phyloP scores from a whole-genome alignment of 768 basidiomycete species.

The Pisolithus marmoratus region DNA sequence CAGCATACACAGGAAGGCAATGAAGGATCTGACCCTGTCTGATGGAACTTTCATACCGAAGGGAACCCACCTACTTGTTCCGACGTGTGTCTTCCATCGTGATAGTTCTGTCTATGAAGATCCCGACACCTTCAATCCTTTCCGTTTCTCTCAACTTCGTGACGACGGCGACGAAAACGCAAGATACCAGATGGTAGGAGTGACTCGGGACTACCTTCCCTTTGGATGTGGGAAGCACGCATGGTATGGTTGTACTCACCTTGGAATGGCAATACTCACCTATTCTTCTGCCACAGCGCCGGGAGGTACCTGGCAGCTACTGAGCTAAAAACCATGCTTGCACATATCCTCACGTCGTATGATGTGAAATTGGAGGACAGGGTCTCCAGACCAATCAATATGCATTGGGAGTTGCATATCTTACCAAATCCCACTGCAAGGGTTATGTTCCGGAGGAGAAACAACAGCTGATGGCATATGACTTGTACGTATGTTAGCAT shows the following conservation, averaged over 20 bases:
- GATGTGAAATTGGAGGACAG: conserved; percentile 9
- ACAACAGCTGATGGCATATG: neutral
- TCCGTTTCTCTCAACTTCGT: conserved; percentile 39
- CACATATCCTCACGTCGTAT: conserved; percentile 21
- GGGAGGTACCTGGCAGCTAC: conserved; percentile 38
- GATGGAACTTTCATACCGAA: conserved; percentile 34
- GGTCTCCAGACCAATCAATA: neutral
- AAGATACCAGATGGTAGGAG: conserved; percentile 32
- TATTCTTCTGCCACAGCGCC: conserved; percentile 19
- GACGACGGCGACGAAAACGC: conserved; percentile 25
- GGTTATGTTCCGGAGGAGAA: conserved; percentile 12
- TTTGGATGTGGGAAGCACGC: conserved; percentile 33
- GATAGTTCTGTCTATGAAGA: conserved; percentile 25
- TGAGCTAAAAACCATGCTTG: conserved; percentile 35
- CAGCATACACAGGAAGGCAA: conserved; percentile 26
- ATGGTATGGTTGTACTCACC: conserved; percentile 12
- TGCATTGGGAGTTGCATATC: neutral
- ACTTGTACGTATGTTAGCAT: too few relatives aligned
- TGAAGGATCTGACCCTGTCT: conserved; percentile 30
- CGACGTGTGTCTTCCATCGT: conserved; percentile 16
- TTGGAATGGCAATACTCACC: neutral
- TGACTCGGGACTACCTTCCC: conserved; percentile 26
- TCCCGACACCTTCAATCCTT: conserved; percentile 37
- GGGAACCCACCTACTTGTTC: conserved; percentile 23
- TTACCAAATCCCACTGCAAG: conserved; percentile 3